Evolutionary conservation across 2,329 filamentous ascomycete species (phyloP).

Genomic region (Aciculosporium take): DNA sequence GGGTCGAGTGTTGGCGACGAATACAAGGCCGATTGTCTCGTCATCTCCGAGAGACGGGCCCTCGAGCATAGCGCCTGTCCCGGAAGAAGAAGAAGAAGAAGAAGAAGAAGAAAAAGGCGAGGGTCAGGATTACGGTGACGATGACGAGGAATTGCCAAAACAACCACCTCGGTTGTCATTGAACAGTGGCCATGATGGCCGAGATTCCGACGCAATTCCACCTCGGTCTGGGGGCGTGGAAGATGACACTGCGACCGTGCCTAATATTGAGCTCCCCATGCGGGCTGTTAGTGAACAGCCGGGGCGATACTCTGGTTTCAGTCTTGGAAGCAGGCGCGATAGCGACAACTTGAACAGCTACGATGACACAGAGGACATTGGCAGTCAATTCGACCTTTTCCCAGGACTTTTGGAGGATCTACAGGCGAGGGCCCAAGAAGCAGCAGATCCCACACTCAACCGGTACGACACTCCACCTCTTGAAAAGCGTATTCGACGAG

Average conservation of each 20-base stretch:
- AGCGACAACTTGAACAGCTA: conserved; percentile 34
- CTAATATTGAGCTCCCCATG: conserved; percentile 46
- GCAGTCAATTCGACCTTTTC: conserved; percentile 38
- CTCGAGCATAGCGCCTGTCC: conserved; percentile 15
- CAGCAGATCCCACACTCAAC: conserved; percentile 27
- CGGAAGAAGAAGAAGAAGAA: conserved; percentile 23
- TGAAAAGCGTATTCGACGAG: background rate
- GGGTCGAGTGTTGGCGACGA: conserved; percentile 37
- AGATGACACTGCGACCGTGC: conserved; percentile 43
- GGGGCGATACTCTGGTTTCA: conserved; percentile 34
- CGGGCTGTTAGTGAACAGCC: conserved; percentile 34
- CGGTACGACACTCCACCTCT: conserved; percentile 18
- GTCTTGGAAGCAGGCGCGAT: conserved; percentile 36
- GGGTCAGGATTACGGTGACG: background rate
- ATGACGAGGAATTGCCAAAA: conserved; percentile 34
- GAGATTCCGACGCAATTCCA: conserved; percentile 32
- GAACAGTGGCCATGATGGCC: conserved; percentile 35
- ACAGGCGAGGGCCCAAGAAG: conserved; percentile 22
- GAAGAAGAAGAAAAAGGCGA: conserved; percentile 27
- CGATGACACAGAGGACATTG: conserved; percentile 26
- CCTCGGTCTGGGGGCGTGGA: conserved; percentile 41
- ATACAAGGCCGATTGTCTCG: conserved; percentile 27
- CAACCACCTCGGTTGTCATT: conserved; percentile 41
- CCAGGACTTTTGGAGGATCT: conserved; percentile 32
- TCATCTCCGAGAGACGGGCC: conserved; percentile 27